Evolutionary conservation across 306 rosid genomes (phyloP).

Genomic region (Prunus mongolica): DNA sequence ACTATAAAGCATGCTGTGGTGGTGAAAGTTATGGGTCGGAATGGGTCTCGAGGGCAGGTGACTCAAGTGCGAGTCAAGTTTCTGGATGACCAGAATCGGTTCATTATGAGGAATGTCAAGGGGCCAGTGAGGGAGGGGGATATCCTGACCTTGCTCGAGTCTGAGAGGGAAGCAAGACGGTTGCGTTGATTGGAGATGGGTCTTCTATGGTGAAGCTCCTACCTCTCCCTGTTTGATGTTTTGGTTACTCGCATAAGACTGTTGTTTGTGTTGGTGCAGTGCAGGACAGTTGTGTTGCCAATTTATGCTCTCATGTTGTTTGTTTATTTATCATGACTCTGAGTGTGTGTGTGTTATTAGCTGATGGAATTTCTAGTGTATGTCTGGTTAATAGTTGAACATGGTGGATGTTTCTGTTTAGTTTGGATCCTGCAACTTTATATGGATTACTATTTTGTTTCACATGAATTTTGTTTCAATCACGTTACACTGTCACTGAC

Average conservation of each 20-base stretch:
- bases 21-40: slow-evolving; percentile 46
- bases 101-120: slow-evolving; percentile 52
- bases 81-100: slow-evolving; percentile 44
- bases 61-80: slow-evolving; percentile 54
- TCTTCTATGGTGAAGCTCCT: neutral
- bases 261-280: neutral
- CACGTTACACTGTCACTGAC: neutral
- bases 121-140: slow-evolving; percentile 29
- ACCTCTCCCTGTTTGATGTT: no score
- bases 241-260: neutral
- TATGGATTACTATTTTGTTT: neutral
- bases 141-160: slow-evolving; percentile 45
- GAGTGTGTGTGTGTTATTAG: no score
- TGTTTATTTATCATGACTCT: neutral
- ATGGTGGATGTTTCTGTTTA: neutral
- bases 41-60: slow-evolving; percentile 51
- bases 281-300: neutral
- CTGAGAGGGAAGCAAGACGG: slow-evolving; percentile 54
- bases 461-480: neutral
- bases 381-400: neutral
- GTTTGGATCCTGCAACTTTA: neutral
- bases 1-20: slow-evolving; percentile 40
- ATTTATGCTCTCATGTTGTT: neutral
- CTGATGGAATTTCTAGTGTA: neutral
- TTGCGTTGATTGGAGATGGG: slow-evolving; percentile 29